phyloP scores from a whole-genome alignment of 441 rosid genomes.

The Gossypium schwendimanii region DNA sequence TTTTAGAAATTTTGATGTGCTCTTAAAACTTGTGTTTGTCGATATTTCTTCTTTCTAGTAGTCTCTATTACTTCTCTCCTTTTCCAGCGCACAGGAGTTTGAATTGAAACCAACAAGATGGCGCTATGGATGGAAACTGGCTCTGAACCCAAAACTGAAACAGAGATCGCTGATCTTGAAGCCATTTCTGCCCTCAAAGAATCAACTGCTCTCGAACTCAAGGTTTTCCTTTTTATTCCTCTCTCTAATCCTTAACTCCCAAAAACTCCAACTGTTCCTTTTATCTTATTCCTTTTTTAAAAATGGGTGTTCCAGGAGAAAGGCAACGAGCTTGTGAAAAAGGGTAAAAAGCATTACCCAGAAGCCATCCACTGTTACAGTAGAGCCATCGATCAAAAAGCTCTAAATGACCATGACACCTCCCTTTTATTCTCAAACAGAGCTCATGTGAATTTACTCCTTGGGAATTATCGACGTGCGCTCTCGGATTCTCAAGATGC shows the following conservation, averaged over 20 bases:
- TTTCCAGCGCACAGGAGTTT: neutral
- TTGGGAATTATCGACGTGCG: constrained; percentile 70
- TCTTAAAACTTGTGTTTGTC: too few species aligned
- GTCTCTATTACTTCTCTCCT: neutral
- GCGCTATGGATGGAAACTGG: constrained; percentile 85
- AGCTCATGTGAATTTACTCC: constrained; percentile 73
- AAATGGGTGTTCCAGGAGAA: constrained; percentile 51
- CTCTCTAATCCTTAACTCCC: neutral
- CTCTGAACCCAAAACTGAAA: constrained; percentile 53
- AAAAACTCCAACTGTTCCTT: neutral
- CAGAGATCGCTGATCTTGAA: constrained; percentile 60
- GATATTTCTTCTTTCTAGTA: neutral
- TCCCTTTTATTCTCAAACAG: constrained; percentile 73
- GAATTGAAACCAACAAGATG: constrained; percentile 27
- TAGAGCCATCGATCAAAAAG: constrained; percentile 67
- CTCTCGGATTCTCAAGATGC: constrained; percentile 73
- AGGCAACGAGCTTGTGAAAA: constrained; percentile 75
- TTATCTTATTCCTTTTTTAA: neutral
- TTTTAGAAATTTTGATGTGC: neutral
- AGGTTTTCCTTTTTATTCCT: constrained; percentile 33
- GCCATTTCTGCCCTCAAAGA: constrained; percentile 83
- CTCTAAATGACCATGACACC: constrained; percentile 48
- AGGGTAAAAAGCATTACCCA: constrained; percentile 76
- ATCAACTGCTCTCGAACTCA: constrained; percentile 79
- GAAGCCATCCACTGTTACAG: constrained; percentile 80